Evolutionary conservation across 257 asterid species (phyloP).

Genomic region (Verbena officinalis): DNA sequence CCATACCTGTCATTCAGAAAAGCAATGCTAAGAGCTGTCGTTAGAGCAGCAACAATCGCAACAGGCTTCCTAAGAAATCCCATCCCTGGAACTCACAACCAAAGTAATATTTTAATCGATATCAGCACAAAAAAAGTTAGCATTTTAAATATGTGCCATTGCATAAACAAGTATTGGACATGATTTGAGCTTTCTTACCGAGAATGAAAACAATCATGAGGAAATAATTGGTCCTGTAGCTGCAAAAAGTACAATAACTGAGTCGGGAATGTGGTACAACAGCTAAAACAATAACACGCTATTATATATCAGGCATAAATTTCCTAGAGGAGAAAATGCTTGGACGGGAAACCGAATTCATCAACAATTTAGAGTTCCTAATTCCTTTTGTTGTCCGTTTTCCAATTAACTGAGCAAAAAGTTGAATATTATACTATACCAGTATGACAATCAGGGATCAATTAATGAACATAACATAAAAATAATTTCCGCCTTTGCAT

Average conservation of each 20-base stretch:
- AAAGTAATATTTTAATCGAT: constrained; percentile 18
- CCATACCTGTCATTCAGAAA: constrained; percentile 88
- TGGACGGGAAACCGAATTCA: not conserved
- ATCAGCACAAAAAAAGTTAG: not conserved
- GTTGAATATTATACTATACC: not conserved
- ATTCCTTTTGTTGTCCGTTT: not conserved
- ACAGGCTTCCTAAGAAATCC: constrained; percentile 83
- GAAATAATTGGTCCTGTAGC: constrained; percentile 96
- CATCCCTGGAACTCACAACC: constrained; percentile 58
- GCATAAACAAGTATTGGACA: constrained; percentile 8
- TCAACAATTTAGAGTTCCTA: constrained; percentile 5
- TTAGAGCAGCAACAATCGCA: constrained; percentile 80
- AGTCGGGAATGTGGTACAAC: constrained; percentile 1
- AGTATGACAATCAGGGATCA: not conserved
- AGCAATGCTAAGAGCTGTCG: constrained; percentile 86
- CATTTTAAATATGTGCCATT: constrained; percentile 18
- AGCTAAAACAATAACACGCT: not conserved
- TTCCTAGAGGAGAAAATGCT: not conserved
- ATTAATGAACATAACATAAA: not conserved
- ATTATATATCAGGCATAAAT: not conserved
- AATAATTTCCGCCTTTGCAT: not conserved
- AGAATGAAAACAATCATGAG: constrained; percentile 74
- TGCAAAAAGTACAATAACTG: constrained; percentile 43
- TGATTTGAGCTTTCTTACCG: constrained; percentile 51
- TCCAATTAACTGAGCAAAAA: constrained; percentile 4